Evolutionary conservation across 2,329 filamentous ascomycete species (phyloP), one percentile per base, ranked within the genome.

Genomic region (Epicoccum sorghinum): DNA sequence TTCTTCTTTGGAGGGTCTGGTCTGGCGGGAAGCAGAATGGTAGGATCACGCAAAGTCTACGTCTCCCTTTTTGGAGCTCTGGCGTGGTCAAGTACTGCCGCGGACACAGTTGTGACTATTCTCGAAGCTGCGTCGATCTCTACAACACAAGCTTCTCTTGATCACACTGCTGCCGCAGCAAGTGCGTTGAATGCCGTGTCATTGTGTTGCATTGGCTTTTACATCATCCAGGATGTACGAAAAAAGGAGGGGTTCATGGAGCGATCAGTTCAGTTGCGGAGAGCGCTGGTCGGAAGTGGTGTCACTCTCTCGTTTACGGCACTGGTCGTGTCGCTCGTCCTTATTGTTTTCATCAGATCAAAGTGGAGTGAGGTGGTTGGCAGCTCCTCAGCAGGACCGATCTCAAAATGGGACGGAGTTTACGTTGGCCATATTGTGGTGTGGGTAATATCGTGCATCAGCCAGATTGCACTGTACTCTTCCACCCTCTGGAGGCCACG

Each of bases 391-490:
- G 47, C 41, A 33, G 59, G 53, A 30, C 55, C 59, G 12, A 55
- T 66, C 14, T 59, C 50, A 3, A 44, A 62, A 40, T 72, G 67
- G 69, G 55, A 55, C 36, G 49, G 52, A 32, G 52, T 58, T 29
- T 63, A 77, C 35, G 62, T 73, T 29, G 68, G 68, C 18, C 75
- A 78, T 37, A 75, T 76, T 48, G 66, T 56, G 14, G 49, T 72
- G 5, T 76, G 72, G 71, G 56, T 58, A 8, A 40, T 73, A 24
- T 69, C 73, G 14, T 72, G 66, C 37, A 40, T 67, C 33, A 60
- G 61, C 27, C 72, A 75, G 44, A 49, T 66, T 38, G 52, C 58
- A 7, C 59, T 76, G 4, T 75, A 68, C 54, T 61, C 68, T 13
- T 68, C 60, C 3, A 51, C 60, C 14, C 44, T 73, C 27, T 70